Percentiles rank a stretch among this genome's conserved stretches.
These are phyloP conservation scores for Ogataea haglerorum DNA, from an alignment of 805 yeast species.

Conservation along the genomic window DNA sequence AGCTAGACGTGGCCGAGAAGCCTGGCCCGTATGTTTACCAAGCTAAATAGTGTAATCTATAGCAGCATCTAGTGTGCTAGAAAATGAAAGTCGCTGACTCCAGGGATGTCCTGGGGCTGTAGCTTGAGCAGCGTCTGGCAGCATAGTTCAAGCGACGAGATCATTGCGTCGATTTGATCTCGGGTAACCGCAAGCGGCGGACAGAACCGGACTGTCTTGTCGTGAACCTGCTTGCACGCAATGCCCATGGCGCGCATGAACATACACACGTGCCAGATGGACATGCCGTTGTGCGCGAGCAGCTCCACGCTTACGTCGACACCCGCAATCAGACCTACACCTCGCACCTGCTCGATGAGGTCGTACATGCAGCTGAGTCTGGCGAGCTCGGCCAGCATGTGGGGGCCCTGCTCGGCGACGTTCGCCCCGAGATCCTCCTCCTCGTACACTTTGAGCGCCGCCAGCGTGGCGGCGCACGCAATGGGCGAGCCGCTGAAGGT, in stretches of 20 bases:
- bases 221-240: slow-evolving; percentile 26
- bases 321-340: slow-evolving; percentile 25
- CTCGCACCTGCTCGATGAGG: slow-evolving; percentile 24
- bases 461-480: slow-evolving; percentile 26
- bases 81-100: slow-evolving; percentile 18
- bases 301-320: slow-evolving; percentile 21
- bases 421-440: slow-evolving; percentile 25
- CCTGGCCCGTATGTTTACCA: slow-evolving; percentile 60
- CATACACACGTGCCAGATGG: slow-evolving; percentile 28
- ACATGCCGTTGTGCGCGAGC: slow-evolving; percentile 14
- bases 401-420: slow-evolving; percentile 19
- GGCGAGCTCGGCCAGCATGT: slow-evolving; percentile 21
- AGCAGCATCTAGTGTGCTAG: slow-evolving; percentile 9
- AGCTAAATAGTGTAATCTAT: neutral
- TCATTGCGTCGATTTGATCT: slow-evolving; percentile 18
- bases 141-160: slow-evolving; percentile 18
- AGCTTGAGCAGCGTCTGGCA: slow-evolving; percentile 15
- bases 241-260: slow-evolving; percentile 27
- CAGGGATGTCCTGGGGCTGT: slow-evolving; percentile 18
- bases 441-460: slow-evolving; percentile 27
- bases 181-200: slow-evolving; percentile 23
- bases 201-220: slow-evolving; percentile 21
- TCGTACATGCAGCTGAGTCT: slow-evolving; percentile 13
- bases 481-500: slow-evolving; percentile 30
- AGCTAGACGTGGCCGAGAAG: slow-evolving; percentile 48